Evolutionary conservation across 495 filamentous ascomycete species (phyloP).

Genomic region (Penicillium coffeae): DNA sequence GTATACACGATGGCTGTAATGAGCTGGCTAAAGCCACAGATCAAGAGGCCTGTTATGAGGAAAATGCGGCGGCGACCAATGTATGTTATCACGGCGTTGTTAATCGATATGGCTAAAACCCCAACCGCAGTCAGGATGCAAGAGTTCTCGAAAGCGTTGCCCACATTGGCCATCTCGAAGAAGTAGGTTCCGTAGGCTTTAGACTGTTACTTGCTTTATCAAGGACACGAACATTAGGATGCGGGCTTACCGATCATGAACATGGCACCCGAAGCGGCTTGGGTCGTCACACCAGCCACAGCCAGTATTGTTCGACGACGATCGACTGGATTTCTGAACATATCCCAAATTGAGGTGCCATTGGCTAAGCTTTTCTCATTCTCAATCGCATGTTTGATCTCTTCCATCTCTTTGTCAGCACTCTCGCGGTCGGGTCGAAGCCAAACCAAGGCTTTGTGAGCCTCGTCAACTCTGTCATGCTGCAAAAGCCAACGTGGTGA

Average conservation of each 20-base stretch:
- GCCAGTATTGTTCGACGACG: conserved; percentile 47
- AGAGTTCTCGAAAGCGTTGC: conserved; percentile 55
- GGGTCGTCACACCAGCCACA: conserved; percentile 48
- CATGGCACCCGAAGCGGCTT: conserved; percentile 58
- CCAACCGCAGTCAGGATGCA: conserved; percentile 54
- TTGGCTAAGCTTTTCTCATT: conserved; percentile 42
- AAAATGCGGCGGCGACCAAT: conserved; percentile 53
- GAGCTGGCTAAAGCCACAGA: conserved; percentile 52
- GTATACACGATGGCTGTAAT: conserved; percentile 54
- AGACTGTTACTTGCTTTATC: not conserved
- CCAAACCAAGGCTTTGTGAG: conserved; percentile 35
- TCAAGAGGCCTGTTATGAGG: conserved; percentile 44
- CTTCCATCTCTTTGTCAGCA: conserved; percentile 45
- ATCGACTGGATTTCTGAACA: conserved; percentile 52
- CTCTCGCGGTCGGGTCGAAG: conserved; percentile 37
- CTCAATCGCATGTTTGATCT: conserved; percentile 51
- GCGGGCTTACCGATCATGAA: conserved; percentile 46
- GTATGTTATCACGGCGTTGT: conserved; percentile 49
- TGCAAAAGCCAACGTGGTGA: conserved; percentile 61
- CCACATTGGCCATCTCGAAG: conserved; percentile 59
- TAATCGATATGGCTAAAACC: conserved; percentile 54
- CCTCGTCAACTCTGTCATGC: conserved; percentile 45
- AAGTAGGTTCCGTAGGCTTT: conserved; percentile 60
- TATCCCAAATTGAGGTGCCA: conserved; percentile 42
- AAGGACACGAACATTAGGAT: not conserved